A percentile compares a stretch with the other conserved stretches of the same genome.
These are phyloP conservation scores for Colletotrichum destructivum DNA, from an alignment of 2,329 filamentous ascomycete genomes.

Conservation along the genomic window DNA sequence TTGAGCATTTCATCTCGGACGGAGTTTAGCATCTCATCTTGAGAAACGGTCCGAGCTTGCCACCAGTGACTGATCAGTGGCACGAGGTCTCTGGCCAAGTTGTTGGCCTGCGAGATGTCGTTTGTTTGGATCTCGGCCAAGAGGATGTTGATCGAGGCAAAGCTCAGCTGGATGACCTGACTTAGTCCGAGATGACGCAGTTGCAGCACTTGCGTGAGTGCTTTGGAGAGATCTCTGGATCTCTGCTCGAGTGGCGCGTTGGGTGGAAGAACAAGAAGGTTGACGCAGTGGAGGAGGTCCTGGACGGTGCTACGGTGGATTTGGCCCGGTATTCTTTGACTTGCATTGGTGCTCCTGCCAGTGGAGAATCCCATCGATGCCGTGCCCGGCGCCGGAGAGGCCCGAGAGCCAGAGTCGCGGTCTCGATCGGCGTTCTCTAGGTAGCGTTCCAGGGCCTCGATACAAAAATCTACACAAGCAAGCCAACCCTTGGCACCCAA, in stretches of 20 bases:
- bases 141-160: conserved; percentile 82
- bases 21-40: conserved; percentile 72
- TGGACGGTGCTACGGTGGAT: conserved; percentile 48
- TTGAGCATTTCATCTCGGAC: conserved; percentile 85
- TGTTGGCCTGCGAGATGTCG: conserved; percentile 73
- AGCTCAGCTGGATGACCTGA: conserved; percentile 79
- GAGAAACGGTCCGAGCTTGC: conserved; percentile 76
- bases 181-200: conserved; percentile 71
- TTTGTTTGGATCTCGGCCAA: conserved; percentile 78
- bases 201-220: conserved; percentile 74
- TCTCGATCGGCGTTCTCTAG: conserved; percentile 61
- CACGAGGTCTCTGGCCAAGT: conserved; percentile 73
- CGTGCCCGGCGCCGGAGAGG: conserved; percentile 63
- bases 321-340: conserved; percentile 45
- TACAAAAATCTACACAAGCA: conserved; percentile 78
- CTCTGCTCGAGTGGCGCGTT: conserved; percentile 77
- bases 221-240: conserved; percentile 68
- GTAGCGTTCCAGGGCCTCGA: conserved; percentile 71
- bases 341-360: conserved; percentile 45
- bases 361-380: conserved; percentile 50
- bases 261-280: conserved; percentile 73
- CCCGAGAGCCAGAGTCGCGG: conserved; percentile 54
- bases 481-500: conserved; percentile 75
- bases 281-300: conserved; percentile 76
- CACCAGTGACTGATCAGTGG: conserved; percentile 84